Evolutionary conservation across 2,329 filamentous ascomycete genomes (phyloP).

Genomic region (Aureobasidium sp.): DNA sequence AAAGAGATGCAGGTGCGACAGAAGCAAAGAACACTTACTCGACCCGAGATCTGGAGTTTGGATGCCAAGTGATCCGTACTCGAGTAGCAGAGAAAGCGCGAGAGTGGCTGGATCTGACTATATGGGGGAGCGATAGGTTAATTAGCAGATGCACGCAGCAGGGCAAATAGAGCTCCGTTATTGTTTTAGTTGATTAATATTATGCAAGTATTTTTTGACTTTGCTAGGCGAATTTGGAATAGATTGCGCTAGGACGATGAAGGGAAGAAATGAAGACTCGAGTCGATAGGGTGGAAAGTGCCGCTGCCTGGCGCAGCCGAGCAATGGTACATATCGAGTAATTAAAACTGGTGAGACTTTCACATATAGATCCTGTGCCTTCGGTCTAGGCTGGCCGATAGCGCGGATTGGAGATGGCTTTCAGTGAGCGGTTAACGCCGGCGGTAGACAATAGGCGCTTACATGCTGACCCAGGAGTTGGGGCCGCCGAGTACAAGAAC

Average conservation of each 20-base stretch:
- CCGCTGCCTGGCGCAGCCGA: slow-evolving; percentile 11
- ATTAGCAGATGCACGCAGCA: slow-evolving; percentile 13
- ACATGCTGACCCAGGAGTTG: slow-evolving; percentile 32
- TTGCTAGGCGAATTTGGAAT: slow-evolving; percentile 17
- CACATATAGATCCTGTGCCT: slow-evolving; percentile 10
- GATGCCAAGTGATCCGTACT: slow-evolving; percentile 27
- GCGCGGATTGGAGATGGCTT: slow-evolving; percentile 18
- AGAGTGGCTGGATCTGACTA: slow-evolving; percentile 31
- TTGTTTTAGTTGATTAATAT: slow-evolving; percentile 15
- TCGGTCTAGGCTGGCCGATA: slow-evolving; percentile 26
- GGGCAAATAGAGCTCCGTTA: slow-evolving; percentile 10
- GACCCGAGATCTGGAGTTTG: slow-evolving; percentile 24
- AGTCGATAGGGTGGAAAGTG: slow-evolving; percentile 15
- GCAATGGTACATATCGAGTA: slow-evolving; percentile 4
- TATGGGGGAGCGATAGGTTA: slow-evolving; percentile 16
- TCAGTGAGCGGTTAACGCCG: neutral
- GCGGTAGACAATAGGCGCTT: slow-evolving; percentile 28
- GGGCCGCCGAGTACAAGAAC: slow-evolving; percentile 27
- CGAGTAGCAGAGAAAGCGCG: slow-evolving; percentile 25
- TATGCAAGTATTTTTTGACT: slow-evolving; percentile 16
- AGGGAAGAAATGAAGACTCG: slow-evolving; percentile 13
- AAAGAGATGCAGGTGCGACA: slow-evolving; percentile 9
- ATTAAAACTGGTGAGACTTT: slow-evolving; percentile 13
- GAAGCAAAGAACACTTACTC: slow-evolving; percentile 26
- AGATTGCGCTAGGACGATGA: slow-evolving; percentile 16